Evolutionary conservation across 2,329 filamentous ascomycete species (phyloP).

Genomic region (Emmonsiellopsis sp.): DNA sequence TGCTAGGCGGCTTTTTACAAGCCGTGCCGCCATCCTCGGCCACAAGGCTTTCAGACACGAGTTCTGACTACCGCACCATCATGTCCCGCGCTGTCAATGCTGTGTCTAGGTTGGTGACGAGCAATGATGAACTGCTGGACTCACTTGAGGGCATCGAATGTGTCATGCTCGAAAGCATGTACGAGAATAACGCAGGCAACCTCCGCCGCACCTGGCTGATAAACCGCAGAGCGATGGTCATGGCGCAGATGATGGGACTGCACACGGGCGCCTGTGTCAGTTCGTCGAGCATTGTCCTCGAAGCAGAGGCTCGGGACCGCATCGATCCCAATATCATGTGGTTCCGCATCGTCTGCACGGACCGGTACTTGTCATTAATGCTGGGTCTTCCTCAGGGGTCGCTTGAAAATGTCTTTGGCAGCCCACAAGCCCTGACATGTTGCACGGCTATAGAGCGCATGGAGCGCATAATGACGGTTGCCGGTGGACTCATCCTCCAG

Average conservation of each 20-base stretch:
- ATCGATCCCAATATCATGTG: slow-evolving; percentile 23
- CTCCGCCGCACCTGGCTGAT: slow-evolving; percentile 33
- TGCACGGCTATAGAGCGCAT: slow-evolving; percentile 33
- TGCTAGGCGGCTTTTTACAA: slow-evolving; percentile 39
- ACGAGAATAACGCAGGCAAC: slow-evolving; percentile 30
- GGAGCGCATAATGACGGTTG: slow-evolving; percentile 35
- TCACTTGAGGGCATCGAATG: slow-evolving; percentile 35
- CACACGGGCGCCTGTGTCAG: slow-evolving; percentile 21
- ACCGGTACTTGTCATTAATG: slow-evolving; percentile 32
- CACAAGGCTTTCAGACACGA: slow-evolving; percentile 6
- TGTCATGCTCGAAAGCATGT: slow-evolving; percentile 33
- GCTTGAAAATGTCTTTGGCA: slow-evolving; percentile 11
- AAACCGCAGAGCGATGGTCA: slow-evolving; percentile 27
- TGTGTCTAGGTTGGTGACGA: slow-evolving; percentile 24
- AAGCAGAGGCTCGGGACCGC: slow-evolving; percentile 10
- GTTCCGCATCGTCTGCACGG: slow-evolving; percentile 29
- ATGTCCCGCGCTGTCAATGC: slow-evolving; percentile 21
- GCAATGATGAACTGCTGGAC: slow-evolving; percentile 28
- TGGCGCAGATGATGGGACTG: slow-evolving; percentile 36
- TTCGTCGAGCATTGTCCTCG: slow-evolving; percentile 3
- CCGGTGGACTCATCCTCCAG: slow-evolving; percentile 39
- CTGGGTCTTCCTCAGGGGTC: slow-evolving; percentile 30
- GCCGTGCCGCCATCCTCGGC: slow-evolving; percentile 30
- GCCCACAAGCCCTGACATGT: slow-evolving; percentile 19
- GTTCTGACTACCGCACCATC: slow-evolving; percentile 10